A percentile compares a stretch with the other conserved stretches of the same genome.
These are phyloP conservation scores for Podospora sp. DNA, from an alignment of 495 filamentous ascomycete species.

Conservation along the genomic window DNA sequence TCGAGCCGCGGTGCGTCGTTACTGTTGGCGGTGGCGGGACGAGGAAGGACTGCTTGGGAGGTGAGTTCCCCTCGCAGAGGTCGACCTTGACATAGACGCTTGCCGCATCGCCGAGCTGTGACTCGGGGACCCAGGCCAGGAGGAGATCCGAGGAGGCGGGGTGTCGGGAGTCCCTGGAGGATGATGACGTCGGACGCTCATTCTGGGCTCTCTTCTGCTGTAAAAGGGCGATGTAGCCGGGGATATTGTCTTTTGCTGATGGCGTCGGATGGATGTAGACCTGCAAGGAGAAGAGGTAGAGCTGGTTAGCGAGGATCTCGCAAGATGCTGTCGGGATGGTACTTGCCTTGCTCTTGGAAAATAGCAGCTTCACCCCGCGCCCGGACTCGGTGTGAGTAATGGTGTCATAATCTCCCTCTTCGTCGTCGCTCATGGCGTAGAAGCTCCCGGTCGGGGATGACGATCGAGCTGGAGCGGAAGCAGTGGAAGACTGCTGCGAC, in stretches of 20 bases:
- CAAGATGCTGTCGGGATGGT: neutral
- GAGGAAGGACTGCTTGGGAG: constrained; percentile 84
- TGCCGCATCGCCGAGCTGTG: constrained; percentile 80
- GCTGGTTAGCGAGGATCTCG: constrained; percentile 27
- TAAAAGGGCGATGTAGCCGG: constrained; percentile 92
- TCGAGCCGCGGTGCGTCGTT: constrained; percentile 66
- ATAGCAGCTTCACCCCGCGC: constrained; percentile 91
- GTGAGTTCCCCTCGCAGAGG: constrained; percentile 73
- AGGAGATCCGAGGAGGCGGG: constrained; percentile 67
- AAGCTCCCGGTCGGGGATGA: constrained; percentile 84
- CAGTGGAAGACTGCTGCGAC: constrained; percentile 11
- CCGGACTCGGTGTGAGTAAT: constrained; percentile 81
- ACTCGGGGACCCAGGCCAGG: constrained; percentile 93
- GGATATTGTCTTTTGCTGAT: constrained; percentile 91
- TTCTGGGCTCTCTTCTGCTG: constrained; percentile 73
- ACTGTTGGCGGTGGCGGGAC: constrained; percentile 87
- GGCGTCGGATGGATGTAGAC: constrained; percentile 98
- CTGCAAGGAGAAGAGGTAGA: constrained; percentile 41
- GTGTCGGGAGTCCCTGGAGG: constrained; percentile 44
- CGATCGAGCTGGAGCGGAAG: constrained; percentile 33
- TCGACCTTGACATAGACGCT: constrained; percentile 95
- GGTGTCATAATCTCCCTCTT: constrained; percentile 93
- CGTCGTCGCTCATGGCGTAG: constrained; percentile 96
- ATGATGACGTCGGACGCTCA: constrained; percentile 54
- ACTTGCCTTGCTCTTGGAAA: constrained; percentile 90